Conservation (phyloP, 305 asterid genomes). For the Fraxinus angustifolia region DNA sequence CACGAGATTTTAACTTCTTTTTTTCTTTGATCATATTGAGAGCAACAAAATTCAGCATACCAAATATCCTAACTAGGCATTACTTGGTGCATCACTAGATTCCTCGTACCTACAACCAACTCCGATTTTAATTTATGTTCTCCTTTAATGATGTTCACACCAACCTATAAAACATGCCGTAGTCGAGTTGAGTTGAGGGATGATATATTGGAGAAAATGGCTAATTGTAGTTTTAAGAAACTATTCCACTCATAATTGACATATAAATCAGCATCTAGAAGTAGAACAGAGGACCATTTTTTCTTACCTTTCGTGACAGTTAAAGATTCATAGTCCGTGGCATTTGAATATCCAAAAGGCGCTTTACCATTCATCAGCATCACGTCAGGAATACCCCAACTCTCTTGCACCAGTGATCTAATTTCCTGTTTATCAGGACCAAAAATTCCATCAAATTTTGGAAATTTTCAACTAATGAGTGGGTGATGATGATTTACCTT, state of each 20-base stretch:
- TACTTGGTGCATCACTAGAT: not conserved
- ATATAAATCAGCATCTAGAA: not conserved
- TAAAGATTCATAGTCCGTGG: constrained; percentile 37
- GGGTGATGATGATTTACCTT: constrained; percentile 26
- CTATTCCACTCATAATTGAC: not conserved
- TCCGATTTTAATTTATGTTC: not conserved
- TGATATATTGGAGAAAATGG: not conserved
- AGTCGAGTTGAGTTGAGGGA: not conserved
- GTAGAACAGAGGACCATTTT: not conserved
- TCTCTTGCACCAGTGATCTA: constrained; percentile 12
- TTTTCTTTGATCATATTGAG: not conserved
- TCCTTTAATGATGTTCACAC: not conserved
- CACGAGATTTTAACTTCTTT: not conserved
- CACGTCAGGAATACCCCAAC: constrained; percentile 18
- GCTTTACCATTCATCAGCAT: constrained; percentile 74
- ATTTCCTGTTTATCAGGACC: constrained; percentile 20
- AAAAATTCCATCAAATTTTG: not conserved
- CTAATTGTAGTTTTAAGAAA: not conserved
- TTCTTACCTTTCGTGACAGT: constrained; percentile 47
- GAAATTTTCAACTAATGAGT: not conserved
- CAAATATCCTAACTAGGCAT: not conserved
- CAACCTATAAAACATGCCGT: not conserved
- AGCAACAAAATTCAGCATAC: not conserved
- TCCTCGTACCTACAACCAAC: not conserved
- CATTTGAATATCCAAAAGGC: constrained; percentile 30